Percentiles rank a stretch among this genome's conserved stretches.
Evolutionary conservation across 2,329 filamentous ascomycete species (phyloP).

Genomic region (Aspergillus tanneri): DNA sequence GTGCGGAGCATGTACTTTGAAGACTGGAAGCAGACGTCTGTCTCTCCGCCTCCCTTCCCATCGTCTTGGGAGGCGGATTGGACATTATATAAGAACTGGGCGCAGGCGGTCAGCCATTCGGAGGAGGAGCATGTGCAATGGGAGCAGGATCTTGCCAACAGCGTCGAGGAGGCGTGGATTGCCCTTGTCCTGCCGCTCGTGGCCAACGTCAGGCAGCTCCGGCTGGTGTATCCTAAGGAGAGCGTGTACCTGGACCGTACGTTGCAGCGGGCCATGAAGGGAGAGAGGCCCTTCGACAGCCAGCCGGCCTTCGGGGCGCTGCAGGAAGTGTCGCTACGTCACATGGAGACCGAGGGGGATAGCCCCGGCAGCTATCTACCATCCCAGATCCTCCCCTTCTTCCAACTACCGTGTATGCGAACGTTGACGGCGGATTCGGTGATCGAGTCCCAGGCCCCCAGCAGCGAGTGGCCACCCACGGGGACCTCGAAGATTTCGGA

Average conservation of each 20-base stretch:
- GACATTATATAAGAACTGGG: constrained; percentile 8
- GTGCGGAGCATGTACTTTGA: constrained; percentile 25
- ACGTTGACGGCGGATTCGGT: constrained; percentile 26
- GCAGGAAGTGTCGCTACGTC: constrained; percentile 20
- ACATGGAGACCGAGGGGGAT: constrained; percentile 9
- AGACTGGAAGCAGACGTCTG: constrained; percentile 18
- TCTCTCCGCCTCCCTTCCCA: not conserved
- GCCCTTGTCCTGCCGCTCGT: constrained; percentile 27
- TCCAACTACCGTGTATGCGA: constrained; percentile 26
- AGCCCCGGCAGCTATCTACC: constrained; percentile 13
- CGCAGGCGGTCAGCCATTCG: constrained; percentile 17
- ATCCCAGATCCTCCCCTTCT: constrained; percentile 26
- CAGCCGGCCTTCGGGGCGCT: constrained; percentile 21
- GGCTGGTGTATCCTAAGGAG: constrained; percentile 20
- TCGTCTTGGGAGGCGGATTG: constrained; percentile 10
- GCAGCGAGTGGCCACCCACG: not conserved
- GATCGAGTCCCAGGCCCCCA: constrained; percentile 20
- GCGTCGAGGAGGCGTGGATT: constrained; percentile 28
- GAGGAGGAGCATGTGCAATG: constrained; percentile 23
- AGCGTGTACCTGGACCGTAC: constrained; percentile 24
- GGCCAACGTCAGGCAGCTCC: constrained; percentile 24
- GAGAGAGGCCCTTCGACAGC: constrained; percentile 19
- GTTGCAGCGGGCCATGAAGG: constrained; percentile 21
- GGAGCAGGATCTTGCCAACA: constrained; percentile 21
- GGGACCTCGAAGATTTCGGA: constrained; percentile 23